Conservation (phyloP, 1,284 basidiomycete genomes). For the Tilletiopsis washingtonensis region DNA sequence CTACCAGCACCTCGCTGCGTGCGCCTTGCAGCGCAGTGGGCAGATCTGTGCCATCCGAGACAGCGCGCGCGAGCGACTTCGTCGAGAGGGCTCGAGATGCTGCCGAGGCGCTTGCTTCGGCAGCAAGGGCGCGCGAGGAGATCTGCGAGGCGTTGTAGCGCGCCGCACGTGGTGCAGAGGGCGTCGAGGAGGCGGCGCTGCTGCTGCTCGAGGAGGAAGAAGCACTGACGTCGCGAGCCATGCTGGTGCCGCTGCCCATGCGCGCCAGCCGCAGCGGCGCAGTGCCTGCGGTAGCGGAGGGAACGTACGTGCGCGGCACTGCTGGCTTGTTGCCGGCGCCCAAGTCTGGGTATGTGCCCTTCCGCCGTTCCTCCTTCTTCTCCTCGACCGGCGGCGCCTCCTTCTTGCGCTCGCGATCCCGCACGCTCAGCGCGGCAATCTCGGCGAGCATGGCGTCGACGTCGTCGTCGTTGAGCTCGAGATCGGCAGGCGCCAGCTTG, state of each 20-base stretch:
- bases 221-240: no score
- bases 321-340: conserved; percentile 1
- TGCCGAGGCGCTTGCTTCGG: conserved; percentile 28
- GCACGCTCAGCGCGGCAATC: conserved; percentile 17
- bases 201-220: conserved; percentile 5
- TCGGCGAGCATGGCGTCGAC: conserved; percentile 26
- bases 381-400: conserved; percentile 6
- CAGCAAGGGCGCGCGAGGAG: conserved; percentile 25
- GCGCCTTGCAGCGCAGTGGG: conserved; percentile 22
- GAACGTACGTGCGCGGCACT: conserved; percentile 16
- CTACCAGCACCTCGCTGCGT: conserved; percentile 21
- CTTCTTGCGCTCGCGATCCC: conserved; percentile 5
- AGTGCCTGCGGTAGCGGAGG: conserved; percentile 23
- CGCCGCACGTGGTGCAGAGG: conserved; percentile 9
- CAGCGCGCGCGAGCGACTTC: conserved; percentile 16
- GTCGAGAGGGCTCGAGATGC: conserved; percentile 14
- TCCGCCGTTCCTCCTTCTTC: conserved; percentile 4
- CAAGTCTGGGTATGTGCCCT: conserved; percentile 3
- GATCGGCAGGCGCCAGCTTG: conserved; percentile 15
- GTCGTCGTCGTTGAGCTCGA: conserved; percentile 21
- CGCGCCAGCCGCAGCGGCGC: conserved; percentile 35
- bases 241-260: conserved; percentile 18
- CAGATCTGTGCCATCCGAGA: conserved; percentile 23
- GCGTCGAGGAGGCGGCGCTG: conserved; percentile 2
- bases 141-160: conserved; percentile 13